Base-by-base conservation (phyloP, 331 rosid genomes). In the Pyracantha coccinea region DNA sequence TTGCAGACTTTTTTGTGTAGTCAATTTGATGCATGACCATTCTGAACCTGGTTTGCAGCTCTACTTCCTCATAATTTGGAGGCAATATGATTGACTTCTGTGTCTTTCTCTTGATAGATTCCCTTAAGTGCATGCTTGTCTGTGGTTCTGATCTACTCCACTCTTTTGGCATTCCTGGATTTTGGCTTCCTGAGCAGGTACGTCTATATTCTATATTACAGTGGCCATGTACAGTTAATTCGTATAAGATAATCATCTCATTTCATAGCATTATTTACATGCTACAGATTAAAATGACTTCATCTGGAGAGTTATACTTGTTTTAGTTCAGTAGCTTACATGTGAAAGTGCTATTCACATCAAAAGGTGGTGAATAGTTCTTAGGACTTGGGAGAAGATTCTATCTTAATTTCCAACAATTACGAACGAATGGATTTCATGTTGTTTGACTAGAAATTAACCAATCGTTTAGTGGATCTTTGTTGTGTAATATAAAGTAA, bases 141-240 rank as follows among this genome's bases (percentile, higher is more conserved):
- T 94, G 99, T 50, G 99, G 97, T 80, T 92, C 97, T 55, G 99
- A 94, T 89, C 89, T 95, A 57, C 87, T 95, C 50, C 91, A 86
- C 23, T 92, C 97, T 66, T 95, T 95, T 76, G 75, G 83, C 68
- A 80, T 81, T 81, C 97, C 97, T 70, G 97, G 93, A 81, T 16
- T 76, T 24, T 95, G 97, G 99, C 78, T 87, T 64, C 83, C 52
- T 4, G 92, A 87, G 53, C 97, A 90, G 92, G 93, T 94, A 87
- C 31, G 60, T 81, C 31, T 12, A 1, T 75, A 4, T 44, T 66
- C 24, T 12, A 3, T 70, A 4, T n/a, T 44, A 7, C 62, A 10
- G 15, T 6, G 21, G 35, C 15, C 21, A 8, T 16, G 58, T 12
- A 8, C 17, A 8, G 44, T 73, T 28, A 50, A 17, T 6, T 29